Conservation (phyloP, 352 stramenopile species). For the Pythium periplocum region DNA sequence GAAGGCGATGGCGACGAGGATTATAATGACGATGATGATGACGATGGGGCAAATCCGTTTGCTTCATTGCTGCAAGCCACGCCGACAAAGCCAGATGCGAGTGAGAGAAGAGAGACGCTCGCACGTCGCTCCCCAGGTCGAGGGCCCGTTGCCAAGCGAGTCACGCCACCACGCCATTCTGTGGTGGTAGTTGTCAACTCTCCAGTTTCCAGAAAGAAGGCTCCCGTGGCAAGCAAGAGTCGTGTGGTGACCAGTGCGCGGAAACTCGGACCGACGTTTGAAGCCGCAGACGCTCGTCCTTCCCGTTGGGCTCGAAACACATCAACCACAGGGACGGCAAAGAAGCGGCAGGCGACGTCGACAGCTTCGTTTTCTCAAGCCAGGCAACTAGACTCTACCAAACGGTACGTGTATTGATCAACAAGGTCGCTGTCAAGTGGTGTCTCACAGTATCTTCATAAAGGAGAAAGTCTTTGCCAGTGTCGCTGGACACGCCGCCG, state of each 20-base stretch:
- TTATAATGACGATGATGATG: conserved; percentile 6
- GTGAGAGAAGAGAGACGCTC: not conserved
- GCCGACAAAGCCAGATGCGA: conserved; percentile 1
- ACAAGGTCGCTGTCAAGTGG: not conserved
- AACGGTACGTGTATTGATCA: conserved; percentile 6
- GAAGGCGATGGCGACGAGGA: conserved; percentile 25
- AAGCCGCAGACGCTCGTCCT: conserved; percentile 42
- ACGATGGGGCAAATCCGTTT: conserved; percentile 54
- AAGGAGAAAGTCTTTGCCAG: conserved; percentile 18
- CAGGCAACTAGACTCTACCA: conserved; percentile 10
- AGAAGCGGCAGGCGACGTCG: conserved; percentile 19
- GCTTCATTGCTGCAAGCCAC: conserved; percentile 40
- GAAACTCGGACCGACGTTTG: conserved; percentile 30
- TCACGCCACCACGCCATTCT: not conserved
- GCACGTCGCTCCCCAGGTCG: conserved; percentile 1
- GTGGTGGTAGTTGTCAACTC: not conserved
- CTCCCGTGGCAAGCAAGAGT: not conserved
- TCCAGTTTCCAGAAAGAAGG: conserved; percentile 2
- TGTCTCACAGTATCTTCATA: not conserved
- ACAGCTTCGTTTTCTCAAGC: not conserved
- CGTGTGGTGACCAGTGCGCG: not conserved
- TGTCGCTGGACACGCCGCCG: conserved; percentile 8
- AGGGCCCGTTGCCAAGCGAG: not conserved
- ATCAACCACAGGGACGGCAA: conserved; percentile 15
- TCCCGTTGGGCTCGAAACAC: conserved; percentile 30